These are phyloP conservation scores for Tylopilus vinaceipallidus DNA, from an alignment of 768 basidiomycete species.

Conservation along the genomic window DNA sequence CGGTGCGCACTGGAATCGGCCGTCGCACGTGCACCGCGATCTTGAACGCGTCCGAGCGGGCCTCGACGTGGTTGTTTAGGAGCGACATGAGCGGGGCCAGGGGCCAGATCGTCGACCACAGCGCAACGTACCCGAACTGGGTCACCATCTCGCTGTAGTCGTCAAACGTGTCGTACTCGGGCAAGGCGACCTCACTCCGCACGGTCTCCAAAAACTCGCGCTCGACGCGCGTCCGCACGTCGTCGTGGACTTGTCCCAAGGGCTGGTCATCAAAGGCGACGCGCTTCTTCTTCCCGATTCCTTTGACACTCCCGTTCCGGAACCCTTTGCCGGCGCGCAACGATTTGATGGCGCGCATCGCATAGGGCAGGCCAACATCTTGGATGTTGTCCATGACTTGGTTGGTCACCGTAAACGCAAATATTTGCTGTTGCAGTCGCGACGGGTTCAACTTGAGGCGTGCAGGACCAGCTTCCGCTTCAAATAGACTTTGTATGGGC, in stretches of 20 bases:
- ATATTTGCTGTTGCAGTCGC: constrained; percentile 87
- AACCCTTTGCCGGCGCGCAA: constrained; percentile 46
- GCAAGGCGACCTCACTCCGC: constrained; percentile 71
- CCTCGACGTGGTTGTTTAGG: constrained; percentile 89
- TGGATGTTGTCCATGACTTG: constrained; percentile 76
- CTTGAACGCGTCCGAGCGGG: constrained; percentile 94
- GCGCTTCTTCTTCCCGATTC: constrained; percentile 52
- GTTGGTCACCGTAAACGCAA: constrained; percentile 88
- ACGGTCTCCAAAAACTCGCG: constrained; percentile 77
- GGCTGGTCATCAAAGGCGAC: constrained; percentile 71
- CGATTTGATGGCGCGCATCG: constrained; percentile 57
- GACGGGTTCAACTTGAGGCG: constrained; percentile 61
- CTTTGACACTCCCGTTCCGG: constrained; percentile 22
- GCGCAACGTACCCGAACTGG: constrained; percentile 88
- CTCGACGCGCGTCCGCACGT: constrained; percentile 53
- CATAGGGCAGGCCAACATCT: constrained; percentile 80
- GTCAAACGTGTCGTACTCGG: constrained; percentile 76
- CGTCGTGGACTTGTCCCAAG: constrained; percentile 27
- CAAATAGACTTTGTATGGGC: constrained; percentile 43
- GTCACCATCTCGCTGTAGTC: constrained; percentile 98
- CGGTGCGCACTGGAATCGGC: constrained; percentile 83
- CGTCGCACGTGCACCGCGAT: constrained; percentile 81
- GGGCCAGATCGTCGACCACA: constrained; percentile 96
- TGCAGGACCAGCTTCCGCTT: constrained; percentile 47
- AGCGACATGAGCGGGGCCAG: constrained; percentile 86